Conservation (phyloP, 1,284 basidiomycete genomes). For the Xanthoconium separans region DNA sequence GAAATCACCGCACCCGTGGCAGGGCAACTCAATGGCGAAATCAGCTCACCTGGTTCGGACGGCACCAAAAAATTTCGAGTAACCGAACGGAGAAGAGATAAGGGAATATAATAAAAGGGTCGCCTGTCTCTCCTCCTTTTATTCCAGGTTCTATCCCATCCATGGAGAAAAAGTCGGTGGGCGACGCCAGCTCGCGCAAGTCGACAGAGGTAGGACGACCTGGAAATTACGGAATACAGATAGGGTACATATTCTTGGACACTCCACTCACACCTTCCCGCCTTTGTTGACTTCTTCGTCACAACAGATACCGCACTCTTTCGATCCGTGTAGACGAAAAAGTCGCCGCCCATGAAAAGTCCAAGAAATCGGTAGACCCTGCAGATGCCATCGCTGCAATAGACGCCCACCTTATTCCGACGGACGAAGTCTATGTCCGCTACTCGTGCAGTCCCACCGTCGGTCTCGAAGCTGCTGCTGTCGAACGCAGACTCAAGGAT, state of each 20-base stretch:
- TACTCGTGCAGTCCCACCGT: slow-evolving; percentile 42
- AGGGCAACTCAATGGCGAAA: slow-evolving; percentile 27
- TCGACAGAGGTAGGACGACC: slow-evolving; percentile 7
- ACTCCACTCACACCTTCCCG: too few species aligned
- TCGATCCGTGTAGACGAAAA: slow-evolving; percentile 42
- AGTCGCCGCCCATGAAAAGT: slow-evolving; percentile 7
- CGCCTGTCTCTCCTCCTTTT: not conserved
- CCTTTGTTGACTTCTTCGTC: not conserved
- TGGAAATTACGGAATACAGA: slow-evolving; percentile 33
- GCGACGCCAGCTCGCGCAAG: slow-evolving; percentile 9
- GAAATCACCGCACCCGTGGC: slow-evolving; percentile 24
- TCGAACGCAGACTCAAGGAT: slow-evolving; percentile 40
- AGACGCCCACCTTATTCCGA: slow-evolving; percentile 44
- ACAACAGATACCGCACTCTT: slow-evolving; percentile 40
- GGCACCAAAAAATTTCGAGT: not conserved
- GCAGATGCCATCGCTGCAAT: slow-evolving; percentile 43
- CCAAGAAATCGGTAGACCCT: slow-evolving; percentile 31
- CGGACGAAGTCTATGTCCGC: slow-evolving; percentile 43
- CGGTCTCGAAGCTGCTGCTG: slow-evolving; percentile 45
- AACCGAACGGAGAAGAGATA: not conserved
- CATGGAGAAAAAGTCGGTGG: slow-evolving; percentile 26
- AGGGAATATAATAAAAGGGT: slow-evolving; percentile 8
- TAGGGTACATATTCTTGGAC: slow-evolving; percentile 16
- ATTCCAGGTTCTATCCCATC: not conserved
- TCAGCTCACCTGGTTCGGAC: slow-evolving; percentile 15